Evolutionary conservation across 2,329 filamentous ascomycete species (phyloP), one percentile per base, ranked within the genome.

Genomic region (Mycosphaerella arachidis): DNA sequence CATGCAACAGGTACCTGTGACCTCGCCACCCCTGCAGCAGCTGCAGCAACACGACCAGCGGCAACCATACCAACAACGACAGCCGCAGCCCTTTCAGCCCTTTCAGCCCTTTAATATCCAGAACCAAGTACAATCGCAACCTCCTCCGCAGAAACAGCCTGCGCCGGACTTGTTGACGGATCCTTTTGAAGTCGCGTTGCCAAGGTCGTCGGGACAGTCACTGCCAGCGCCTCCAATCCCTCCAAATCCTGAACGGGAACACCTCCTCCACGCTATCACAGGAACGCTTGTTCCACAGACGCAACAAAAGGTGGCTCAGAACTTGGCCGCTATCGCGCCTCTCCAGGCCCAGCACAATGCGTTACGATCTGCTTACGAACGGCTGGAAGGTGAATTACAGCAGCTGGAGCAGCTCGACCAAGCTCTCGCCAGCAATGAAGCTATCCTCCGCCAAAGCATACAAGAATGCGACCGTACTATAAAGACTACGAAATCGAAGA

Each of bases 221-320:
- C 72, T 86, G 7, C 82, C 88, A 6, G 85, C 91, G 0, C 93
- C 94, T 0, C 92, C 93, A 0, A 91, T 97, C 33, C 93, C 94
- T 0, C 92, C 92, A 0, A 99, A 99, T 70, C 94, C 94, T 0
- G 91, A 97, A 75, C 97, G 96, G 73, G 92, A 97, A 74, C 88
- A 89, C 20, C 84, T 97, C 16, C 82, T 96, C 3, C 83, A 84
- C 56, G 89, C 92, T 48, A 83, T 97, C 31, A 91, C 88, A 37
- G 80, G 83, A 58, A 84, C 86, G 0, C 79, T 97, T 3, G 81
- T 86, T 57, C 78, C 84, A 43, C 86, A 90, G 63, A 86, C 92
- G 16, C 85, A 86, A 62, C 82, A 83, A 52, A 87, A 86, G 56
- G 83, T 89, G 51, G 76, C 83, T 29, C 89, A 94, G 70, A 92